Percentiles rank a stretch among this genome's conserved stretches.
phyloP scores from a whole-genome alignment of 2,329 filamentous ascomycete species.

The Phoma herbarum region DNA sequence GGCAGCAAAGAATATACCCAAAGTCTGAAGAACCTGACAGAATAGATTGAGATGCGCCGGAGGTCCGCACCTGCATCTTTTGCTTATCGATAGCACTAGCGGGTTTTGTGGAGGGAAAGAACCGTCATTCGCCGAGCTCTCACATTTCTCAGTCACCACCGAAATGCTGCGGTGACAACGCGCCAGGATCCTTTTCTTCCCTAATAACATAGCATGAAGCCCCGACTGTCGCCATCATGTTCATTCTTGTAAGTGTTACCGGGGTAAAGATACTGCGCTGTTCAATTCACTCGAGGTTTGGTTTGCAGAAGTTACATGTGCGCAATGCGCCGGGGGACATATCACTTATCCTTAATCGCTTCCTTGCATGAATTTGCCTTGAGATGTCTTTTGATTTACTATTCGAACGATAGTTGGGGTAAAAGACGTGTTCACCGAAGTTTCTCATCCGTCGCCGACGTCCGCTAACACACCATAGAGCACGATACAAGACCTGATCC shows the following conservation, averaged over 20 bases:
- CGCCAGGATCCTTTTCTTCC: conserved; percentile 6
- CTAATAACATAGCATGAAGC: conserved; percentile 38
- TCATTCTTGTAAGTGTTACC: conserved; percentile 49
- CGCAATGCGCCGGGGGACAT: background rate
- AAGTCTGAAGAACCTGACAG: background rate
- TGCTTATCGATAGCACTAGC: conserved; percentile 24
- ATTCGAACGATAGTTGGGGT: too few relatives aligned
- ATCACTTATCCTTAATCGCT: background rate
- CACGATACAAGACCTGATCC: conserved; percentile 91
- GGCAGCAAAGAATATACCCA: too few relatives aligned
- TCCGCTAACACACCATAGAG: conserved; percentile 65
- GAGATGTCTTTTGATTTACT: background rate
- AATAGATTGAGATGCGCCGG: conserved; percentile 5
- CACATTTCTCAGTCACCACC: conserved; percentile 20
- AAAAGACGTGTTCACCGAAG: background rate
- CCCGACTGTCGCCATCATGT: conserved; percentile 41
- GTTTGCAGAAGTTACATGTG: background rate
- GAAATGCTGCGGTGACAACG: conserved; percentile 26
- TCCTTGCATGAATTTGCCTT: background rate
- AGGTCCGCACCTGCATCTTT: conserved; percentile 17
- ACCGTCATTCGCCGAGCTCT: conserved; percentile 19
- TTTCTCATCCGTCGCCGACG: background rate
- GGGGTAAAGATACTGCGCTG: background rate
- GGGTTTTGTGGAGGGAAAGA: conserved; percentile 16
- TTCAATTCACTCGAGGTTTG: background rate